Conservation (phyloP, 2,329 filamentous ascomycete genomes). For the Zarea fungicola region DNA sequence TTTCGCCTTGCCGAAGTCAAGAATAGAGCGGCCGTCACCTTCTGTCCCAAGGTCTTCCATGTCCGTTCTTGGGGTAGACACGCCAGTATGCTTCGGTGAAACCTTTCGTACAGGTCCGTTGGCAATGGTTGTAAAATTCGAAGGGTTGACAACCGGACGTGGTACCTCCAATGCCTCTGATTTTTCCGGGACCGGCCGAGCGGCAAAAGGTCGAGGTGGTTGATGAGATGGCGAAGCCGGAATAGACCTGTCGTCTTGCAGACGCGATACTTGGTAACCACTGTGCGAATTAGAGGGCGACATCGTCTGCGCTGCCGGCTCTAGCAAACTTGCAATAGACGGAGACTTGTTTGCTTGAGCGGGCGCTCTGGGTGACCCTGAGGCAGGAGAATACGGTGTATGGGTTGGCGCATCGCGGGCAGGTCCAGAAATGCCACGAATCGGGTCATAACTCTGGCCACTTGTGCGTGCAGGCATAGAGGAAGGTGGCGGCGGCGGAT, state of each 20-base stretch:
- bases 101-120: conserved; percentile 40
- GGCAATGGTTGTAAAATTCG: conserved; percentile 37
- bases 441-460: conserved; percentile 84
- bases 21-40: conserved; percentile 49
- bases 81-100: conserved; percentile 40
- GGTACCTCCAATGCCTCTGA: conserved; percentile 31
- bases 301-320: conserved; percentile 38
- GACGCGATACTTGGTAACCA: conserved; percentile 20
- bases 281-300: conserved; percentile 24
- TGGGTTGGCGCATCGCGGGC: conserved; percentile 55
- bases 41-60: conserved; percentile 42
- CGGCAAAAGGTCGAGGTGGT: conserved; percentile 24
- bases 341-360: conserved; percentile 55
- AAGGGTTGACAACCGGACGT: conserved; percentile 31
- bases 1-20: conserved; percentile 56
- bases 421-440: conserved; percentile 65
- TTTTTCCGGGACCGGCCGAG: conserved; percentile 28
- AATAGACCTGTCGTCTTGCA: conserved; percentile 32
- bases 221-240: conserved; percentile 40
- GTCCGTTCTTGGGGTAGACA: conserved; percentile 44
- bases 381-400: conserved; percentile 41
- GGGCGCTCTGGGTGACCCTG: conserved; percentile 44
- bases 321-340: conserved; percentile 85
- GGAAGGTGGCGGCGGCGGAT: conserved; percentile 37
- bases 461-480: conserved; percentile 54